These are phyloP conservation scores for Podila clonocystis DNA, from an alignment of 192 early-diverging fungal genomes.

Conservation along the genomic window DNA sequence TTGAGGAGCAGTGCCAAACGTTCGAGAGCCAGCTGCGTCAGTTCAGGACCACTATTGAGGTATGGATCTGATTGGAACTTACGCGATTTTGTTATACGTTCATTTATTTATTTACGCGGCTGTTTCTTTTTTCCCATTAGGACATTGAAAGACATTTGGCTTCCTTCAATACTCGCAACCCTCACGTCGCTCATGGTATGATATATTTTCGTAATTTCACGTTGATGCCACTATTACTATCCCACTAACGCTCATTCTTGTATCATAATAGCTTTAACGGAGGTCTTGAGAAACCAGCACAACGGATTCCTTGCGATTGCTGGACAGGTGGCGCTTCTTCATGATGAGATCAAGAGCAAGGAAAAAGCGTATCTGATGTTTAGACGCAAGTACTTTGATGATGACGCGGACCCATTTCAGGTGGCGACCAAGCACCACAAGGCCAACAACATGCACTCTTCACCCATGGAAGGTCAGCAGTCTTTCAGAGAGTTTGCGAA, in stretches of 20 bases:
- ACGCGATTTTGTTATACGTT: background rate
- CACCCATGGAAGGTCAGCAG: conserved; percentile 10
- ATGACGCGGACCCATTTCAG: conserved; percentile 48
- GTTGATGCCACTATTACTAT: background rate
- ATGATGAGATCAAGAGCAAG: conserved; percentile 45
- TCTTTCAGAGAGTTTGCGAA: conserved; percentile 46
- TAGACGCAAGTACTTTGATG: conserved; percentile 42
- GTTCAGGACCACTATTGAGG: conserved; percentile 43
- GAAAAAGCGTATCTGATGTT: conserved; percentile 51
- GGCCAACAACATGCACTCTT: conserved; percentile 1
- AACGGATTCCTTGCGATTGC: conserved; percentile 41
- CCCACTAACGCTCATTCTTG: too few species aligned
- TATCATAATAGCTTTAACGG: conserved; percentile 28
- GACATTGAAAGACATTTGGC: conserved; percentile 51
- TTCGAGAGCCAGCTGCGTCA: conserved; percentile 41
- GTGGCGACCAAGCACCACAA: conserved; percentile 31
- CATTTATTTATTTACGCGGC: background rate
- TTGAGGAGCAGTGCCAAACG: conserved; percentile 28
- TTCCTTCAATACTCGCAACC: conserved; percentile 26
- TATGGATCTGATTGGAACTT: background rate
- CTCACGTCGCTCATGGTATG: conserved; percentile 43
- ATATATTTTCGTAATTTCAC: background rate
- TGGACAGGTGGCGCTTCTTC: conserved; percentile 36
- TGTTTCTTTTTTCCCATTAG: conserved; percentile 6
- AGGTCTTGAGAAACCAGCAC: conserved; percentile 51